phyloP scores from a whole-genome alignment of 176 grass and related monocot genomes.

The Oryza glaberrima region DNA sequence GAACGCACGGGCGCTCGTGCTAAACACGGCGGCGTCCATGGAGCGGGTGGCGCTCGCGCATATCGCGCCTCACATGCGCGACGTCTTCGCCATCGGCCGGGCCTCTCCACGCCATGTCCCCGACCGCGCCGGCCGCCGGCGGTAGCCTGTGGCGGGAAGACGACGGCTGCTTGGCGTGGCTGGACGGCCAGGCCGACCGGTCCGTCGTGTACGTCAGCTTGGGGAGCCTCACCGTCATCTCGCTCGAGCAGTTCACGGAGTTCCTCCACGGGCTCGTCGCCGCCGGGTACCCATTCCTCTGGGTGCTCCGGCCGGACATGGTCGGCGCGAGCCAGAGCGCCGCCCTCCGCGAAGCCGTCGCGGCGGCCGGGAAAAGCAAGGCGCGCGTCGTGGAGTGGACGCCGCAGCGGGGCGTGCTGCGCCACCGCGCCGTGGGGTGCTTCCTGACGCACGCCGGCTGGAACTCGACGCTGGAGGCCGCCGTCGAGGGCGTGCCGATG shows the following conservation, averaged over 20 bases:
- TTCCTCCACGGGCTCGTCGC: slow-evolving; percentile 47
- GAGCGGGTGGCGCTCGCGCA: not conserved
- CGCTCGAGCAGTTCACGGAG: slow-evolving; percentile 38
- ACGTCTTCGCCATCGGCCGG: not conserved
- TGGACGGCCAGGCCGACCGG: slow-evolving; percentile 48
- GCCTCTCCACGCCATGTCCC: not conserved
- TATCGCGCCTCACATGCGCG: not conserved
- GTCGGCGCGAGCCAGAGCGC: not conserved
- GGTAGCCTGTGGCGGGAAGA: slow-evolving; percentile 51
- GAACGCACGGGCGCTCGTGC: not conserved
- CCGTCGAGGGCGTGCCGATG: slow-evolving; percentile 52
- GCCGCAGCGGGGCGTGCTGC: slow-evolving; percentile 64
- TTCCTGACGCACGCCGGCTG: slow-evolving; percentile 71
- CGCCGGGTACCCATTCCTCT: slow-evolving; percentile 53
- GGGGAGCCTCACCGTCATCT: slow-evolving; percentile 58
- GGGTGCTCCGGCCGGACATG: slow-evolving; percentile 58
- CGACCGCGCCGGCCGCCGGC: not conserved
- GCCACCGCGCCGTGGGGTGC: slow-evolving; percentile 62
- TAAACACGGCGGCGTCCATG: not conserved
- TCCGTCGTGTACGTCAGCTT: slow-evolving; percentile 69
- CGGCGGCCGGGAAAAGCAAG: not conserved
- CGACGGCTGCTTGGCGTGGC: slow-evolving; percentile 48
- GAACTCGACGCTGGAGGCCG: slow-evolving; percentile 66
- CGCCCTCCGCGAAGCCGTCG: slow-evolving; percentile 1
- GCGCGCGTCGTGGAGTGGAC: slow-evolving; percentile 56